A percentile compares a stretch with the other conserved stretches of the same genome.
phyloP scores from a whole-genome alignment of 164 flowering plant species.

The Platanus orientalis region DNA sequence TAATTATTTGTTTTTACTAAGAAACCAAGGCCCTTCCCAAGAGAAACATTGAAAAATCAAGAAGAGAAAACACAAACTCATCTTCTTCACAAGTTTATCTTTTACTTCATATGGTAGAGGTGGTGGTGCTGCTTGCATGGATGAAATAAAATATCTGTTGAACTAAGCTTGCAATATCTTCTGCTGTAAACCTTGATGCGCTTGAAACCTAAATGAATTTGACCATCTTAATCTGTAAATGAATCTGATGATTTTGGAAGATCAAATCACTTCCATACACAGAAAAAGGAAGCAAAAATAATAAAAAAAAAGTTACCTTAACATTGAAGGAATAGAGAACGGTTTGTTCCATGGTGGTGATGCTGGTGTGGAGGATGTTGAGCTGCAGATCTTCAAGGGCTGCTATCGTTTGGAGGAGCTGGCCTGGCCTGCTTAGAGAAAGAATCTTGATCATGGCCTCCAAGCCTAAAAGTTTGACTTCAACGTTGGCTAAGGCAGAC shows the following conservation, averaged over 20 bases:
- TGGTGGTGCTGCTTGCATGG: constrained; percentile 61
- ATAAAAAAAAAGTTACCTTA: constrained; percentile 51
- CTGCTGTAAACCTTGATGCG: constrained; percentile 69
- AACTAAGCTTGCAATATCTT: constrained; percentile 82
- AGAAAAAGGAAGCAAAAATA: no score
- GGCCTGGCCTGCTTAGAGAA: constrained; percentile 80
- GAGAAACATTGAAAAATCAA: no score
- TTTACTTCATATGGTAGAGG: no score
- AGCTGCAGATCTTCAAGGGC: constrained; percentile 85
- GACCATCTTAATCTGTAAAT: neutral
- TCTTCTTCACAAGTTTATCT: no score
- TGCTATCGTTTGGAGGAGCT: constrained; percentile 72
- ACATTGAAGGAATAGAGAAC: constrained; percentile 93
- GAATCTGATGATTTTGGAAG: neutral
- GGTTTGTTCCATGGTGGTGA: constrained; percentile 94
- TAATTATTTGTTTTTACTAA: no score
- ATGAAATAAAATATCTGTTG: constrained; percentile 87
- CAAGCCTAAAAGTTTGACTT: constrained; percentile 75
- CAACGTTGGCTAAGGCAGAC: constrained; percentile 79
- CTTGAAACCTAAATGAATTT: constrained; percentile 38
- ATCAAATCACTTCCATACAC: no score
- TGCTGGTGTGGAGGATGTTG: constrained; percentile 82
- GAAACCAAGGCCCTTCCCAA: no score
- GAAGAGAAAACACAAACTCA: no score
- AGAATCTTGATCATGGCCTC: constrained; percentile 89